These are phyloP conservation scores for Fraxinus greggii DNA, from an alignment of 305 asterid genomes.

Conservation along the genomic window DNA sequence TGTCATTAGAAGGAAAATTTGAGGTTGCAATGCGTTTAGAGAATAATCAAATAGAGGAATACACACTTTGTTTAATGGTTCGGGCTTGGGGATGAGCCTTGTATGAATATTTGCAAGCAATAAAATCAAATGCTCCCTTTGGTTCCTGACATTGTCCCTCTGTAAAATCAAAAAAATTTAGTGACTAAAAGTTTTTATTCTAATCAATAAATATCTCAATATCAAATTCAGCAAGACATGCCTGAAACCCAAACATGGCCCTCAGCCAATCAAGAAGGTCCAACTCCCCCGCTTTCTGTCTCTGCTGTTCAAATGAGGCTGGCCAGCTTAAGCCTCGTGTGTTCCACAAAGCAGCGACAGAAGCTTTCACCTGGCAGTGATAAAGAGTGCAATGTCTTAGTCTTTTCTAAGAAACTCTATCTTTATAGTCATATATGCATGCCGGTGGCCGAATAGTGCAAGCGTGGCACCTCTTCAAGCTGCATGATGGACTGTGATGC, in stretches of 20 bases:
- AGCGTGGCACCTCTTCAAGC: conserved; percentile 82
- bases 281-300: conserved; percentile 76
- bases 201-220: conserved; percentile 22
- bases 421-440: conserved; percentile 22
- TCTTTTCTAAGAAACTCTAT: conserved; percentile 10
- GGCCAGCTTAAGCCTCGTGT: conserved; percentile 86
- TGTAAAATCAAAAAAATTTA: conserved; percentile 38
- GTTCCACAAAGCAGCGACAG: conserved; percentile 69
- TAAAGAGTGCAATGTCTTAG: conserved; percentile 11
- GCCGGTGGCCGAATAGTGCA: conserved; percentile 16
- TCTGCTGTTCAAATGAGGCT: conserved; percentile 70
- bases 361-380: conserved; percentile 74
- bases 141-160: conserved; percentile 96
- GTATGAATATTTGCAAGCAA: conserved; percentile 84
- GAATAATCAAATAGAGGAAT: conserved; percentile 22
- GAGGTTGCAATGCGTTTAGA: conserved; percentile 18
- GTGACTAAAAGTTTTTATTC: conserved; percentile 19
- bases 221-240: conserved; percentile 39
- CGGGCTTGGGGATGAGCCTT: conserved; percentile 89
- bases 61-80: conserved; percentile 73
- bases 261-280: conserved; percentile 99
- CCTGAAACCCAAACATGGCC: conserved; percentile 99
- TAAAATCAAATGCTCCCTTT: conserved; percentile 88
- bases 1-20: conserved; percentile 12
- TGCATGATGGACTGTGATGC: conserved; percentile 94